Evolutionary conservation across 1,284 basidiomycete genomes (phyloP), one percentile per base, ranked within the genome.

Genomic region (Clitocybe nebularis): DNA sequence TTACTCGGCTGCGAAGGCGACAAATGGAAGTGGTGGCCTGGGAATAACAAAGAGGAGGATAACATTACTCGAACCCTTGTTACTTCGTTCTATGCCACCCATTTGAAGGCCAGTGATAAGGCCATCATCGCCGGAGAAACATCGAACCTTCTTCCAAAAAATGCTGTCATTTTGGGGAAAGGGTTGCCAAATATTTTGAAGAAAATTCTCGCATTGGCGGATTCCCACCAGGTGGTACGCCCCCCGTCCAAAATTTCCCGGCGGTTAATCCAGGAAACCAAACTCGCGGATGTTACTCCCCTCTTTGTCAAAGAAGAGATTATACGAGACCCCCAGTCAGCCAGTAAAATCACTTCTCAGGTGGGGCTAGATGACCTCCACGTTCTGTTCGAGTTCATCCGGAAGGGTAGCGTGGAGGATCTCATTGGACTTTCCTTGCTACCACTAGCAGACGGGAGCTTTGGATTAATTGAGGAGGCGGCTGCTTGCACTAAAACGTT

Each of bases 11-110:
- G 41, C 10, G 36, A 43, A n/a, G 36, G 44, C 4, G 40, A 45
- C 9, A 63, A 65, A 36, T 46, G 43, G 22, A 39, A 43, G 0
- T 65, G 61, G 56, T 69, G 66, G 66, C 63, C 63, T 13, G 57
- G 52, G 28, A 21, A 36, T 34, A 30, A 24, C 24, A 26, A 24
- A 10, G 34, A 44, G 28, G 23, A 40, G 9, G 24, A 41, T 33
- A 39, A 39, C 26, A 41, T 44, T 41, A 53, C 14, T 46, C 61
- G 41, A 32, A 44, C 41, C 58, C 49, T 44, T 44, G 42, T 23
- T 41, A 41, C 30, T 25, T 60, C 56, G 5, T 64, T 69, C 32
- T 69, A 64, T 43, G 39, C 41, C 1, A 21, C 33, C 5, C 47
- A 54, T 47, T 45, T 62, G 22, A 33, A n/a, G n/a, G n/a, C n/a